A percentile compares a stretch with the other conserved stretches of the same genome.
Evolutionary conservation across 805 yeast species (phyloP).

Genomic region (Kregervanrija fluxuum): DNA sequence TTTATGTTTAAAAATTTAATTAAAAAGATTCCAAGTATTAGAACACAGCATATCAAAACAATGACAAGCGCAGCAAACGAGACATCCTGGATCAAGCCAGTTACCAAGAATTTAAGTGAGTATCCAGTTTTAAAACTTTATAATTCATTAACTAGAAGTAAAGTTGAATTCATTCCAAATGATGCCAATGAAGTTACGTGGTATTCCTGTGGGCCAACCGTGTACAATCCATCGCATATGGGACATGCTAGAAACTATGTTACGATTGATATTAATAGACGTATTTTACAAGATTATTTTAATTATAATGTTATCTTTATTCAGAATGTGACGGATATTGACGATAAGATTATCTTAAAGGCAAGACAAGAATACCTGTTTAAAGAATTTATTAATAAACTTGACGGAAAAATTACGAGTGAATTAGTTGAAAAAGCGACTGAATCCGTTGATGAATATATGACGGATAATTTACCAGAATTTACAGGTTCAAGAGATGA

Average conservation of each 20-base stretch:
- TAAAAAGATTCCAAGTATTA: not conserved
- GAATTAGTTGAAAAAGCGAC: slow-evolving; percentile 34
- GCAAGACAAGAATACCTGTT: slow-evolving; percentile 87
- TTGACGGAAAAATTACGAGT: slow-evolving; percentile 23
- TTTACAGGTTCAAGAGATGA: slow-evolving; percentile 24
- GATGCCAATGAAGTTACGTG: slow-evolving; percentile 65
- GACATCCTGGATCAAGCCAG: slow-evolving; percentile 27
- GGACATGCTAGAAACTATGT: slow-evolving; percentile 98
- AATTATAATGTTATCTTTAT: slow-evolving; percentile 84
- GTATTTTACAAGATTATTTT: slow-evolving; percentile 84
- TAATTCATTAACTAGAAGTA: slow-evolving; percentile 78
- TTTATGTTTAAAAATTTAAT: no score
- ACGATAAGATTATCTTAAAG: slow-evolving; percentile 90
- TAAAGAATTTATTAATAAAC: slow-evolving; percentile 42
- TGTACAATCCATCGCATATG: slow-evolving; percentile 93
- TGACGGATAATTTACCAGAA: slow-evolving; percentile 48
- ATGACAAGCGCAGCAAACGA: slow-evolving; percentile 4
- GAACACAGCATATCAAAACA: slow-evolving; percentile 1
- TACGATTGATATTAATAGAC: slow-evolving; percentile 85
- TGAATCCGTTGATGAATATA: slow-evolving; percentile 41
- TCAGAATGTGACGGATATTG: slow-evolving; percentile 98
- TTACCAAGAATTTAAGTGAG: slow-evolving; percentile 6
- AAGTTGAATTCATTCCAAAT: slow-evolving; percentile 71
- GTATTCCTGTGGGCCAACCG: slow-evolving; percentile 99
- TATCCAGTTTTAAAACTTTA: slow-evolving; percentile 52